phyloP scores from a whole-genome alignment of 192 early-diverging fungal genomes.

The Podila epicladia region DNA sequence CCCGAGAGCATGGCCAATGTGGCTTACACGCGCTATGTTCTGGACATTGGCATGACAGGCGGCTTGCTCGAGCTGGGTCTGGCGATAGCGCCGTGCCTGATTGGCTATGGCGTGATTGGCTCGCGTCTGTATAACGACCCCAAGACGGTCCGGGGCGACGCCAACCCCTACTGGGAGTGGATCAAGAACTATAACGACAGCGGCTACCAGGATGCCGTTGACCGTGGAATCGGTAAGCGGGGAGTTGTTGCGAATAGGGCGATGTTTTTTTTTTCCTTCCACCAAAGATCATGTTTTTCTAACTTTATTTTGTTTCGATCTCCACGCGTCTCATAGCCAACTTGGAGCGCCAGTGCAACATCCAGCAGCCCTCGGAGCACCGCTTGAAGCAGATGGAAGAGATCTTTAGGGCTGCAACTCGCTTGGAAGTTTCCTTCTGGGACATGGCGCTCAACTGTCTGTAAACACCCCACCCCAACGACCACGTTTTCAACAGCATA shows the following conservation, averaged over 20 bases:
- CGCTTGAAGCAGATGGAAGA: conserved; percentile 71
- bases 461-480: background rate
- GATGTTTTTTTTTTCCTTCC: background rate
- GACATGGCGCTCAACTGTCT: conserved; percentile 59
- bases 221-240: conserved; percentile 59
- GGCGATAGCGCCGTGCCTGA: conserved; percentile 85
- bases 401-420: conserved; percentile 73
- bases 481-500: background rate
- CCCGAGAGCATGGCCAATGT: conserved; percentile 80
- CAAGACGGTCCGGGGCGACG: conserved; percentile 70
- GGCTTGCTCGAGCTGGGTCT: conserved; percentile 79
- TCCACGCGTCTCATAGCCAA: conserved; percentile 43
- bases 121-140: conserved; percentile 69
- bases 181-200: conserved; percentile 73
- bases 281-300: background rate
- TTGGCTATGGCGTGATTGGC: conserved; percentile 88
- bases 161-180: conserved; percentile 88
- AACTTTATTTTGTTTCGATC: background rate
- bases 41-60: conserved; percentile 80
- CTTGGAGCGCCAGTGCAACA: conserved; percentile 61
- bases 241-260: background rate
- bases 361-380: conserved; percentile 59
- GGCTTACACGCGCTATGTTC: conserved; percentile 86
- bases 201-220: conserved; percentile 75
- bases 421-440: conserved; percentile 84